Conservation (phyloP, 345 rosid species). For the Populus nigra region DNA sequence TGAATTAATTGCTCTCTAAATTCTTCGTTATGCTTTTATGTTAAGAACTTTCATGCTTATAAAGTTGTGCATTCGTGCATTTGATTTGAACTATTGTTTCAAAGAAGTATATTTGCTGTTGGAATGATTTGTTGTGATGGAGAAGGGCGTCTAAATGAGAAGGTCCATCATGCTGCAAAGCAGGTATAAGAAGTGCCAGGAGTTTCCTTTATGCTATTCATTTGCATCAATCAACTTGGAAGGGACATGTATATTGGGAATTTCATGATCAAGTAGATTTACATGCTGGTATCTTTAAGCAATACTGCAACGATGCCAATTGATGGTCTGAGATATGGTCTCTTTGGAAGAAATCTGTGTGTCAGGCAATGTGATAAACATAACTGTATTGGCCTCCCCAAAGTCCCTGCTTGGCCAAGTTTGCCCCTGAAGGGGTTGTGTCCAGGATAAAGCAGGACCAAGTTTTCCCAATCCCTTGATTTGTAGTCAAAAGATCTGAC, state of each 20-base stretch:
- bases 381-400: neutral
- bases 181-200: constrained; percentile 55
- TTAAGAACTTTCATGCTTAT: neutral
- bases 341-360: neutral
- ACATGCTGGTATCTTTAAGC: neutral
- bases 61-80: constrained; percentile 18
- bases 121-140: constrained; percentile 97
- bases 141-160: constrained; percentile 87
- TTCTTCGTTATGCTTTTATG: neutral
- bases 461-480: neutral
- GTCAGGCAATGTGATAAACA: neutral
- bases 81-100: constrained; percentile 40
- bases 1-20: neutral
- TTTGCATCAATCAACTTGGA: constrained; percentile 3
- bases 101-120: constrained; percentile 74
- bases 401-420: neutral
- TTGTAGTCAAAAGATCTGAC: neutral
- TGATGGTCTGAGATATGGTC: neutral
- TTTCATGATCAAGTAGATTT: neutral
- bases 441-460: neutral
- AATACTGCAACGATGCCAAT: neutral
- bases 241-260: neutral
- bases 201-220: constrained; percentile 1
- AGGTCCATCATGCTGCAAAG: constrained; percentile 75
- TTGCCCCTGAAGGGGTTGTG: neutral